Base-by-base conservation (phyloP, 208 protist species). In the Acanthamoeba lenticulata region DNA sequence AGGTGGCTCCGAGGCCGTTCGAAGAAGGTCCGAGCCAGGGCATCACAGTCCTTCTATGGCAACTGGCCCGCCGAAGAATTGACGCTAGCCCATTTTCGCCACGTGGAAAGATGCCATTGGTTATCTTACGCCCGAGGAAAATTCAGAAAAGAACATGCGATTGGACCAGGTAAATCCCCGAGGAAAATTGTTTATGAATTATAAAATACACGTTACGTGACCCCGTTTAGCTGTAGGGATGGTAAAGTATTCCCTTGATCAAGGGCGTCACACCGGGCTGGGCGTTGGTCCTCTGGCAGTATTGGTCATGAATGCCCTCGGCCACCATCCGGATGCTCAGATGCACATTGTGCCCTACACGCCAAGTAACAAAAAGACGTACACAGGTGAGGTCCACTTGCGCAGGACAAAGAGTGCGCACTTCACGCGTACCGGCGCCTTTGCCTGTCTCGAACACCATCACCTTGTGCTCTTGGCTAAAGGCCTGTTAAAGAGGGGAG, bases 241-340 rank as follows among this genome's bases (percentile, higher is more conserved):
- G 38, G 34, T 92, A 92, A 34, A 77, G 86, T 17, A 67, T 34
- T 21, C 62, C 44, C 40, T 92, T 92, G 0, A 55, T 92, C 11
- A 92, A 32, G 6, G 86, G 86, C 86, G 52, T 27, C 34, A 74
- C 42, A n/a, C 86, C 86, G 9, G 86, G 86, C 55, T 72, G 52
- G n/a, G 62, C 27, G 2, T 55, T 55, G 6, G 86, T 52, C 32
- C n/a, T 65, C 21, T 67, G 57, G 19, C 67, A 47, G 86, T 92
- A 92, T 36, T 92, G 86, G 52, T 92, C 57, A 27, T 92, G 62
- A 27, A 92, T 72, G 47, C 52, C 86, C 86, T 92, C 86, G 27
- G 57, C 55, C 52, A 92, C 62, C 57, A 92, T 67, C 11, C 86
- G 86, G 27, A 92, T 7, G 40, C 55, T 52, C 86, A 92, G 52